Conservation (phyloP, 2,329 filamentous ascomycete species). For the Trichoderma simmonsii region DNA sequence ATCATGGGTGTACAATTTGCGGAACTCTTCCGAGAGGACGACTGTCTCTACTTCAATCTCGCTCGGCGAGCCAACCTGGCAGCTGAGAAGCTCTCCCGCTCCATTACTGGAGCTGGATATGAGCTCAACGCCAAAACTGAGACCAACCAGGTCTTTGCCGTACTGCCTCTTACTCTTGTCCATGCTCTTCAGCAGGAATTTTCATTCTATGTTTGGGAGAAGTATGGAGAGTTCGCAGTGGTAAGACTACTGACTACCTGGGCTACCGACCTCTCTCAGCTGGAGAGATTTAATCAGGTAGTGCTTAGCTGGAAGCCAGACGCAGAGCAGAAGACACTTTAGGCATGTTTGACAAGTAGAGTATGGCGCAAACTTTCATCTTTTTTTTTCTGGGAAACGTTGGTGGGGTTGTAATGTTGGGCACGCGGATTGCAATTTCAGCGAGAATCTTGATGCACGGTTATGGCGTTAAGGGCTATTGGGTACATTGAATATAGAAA, state of each 20-base stretch:
- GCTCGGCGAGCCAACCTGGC: slow-evolving; percentile 44
- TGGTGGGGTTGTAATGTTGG: not conserved
- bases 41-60: slow-evolving; percentile 45
- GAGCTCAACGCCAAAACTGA: slow-evolving; percentile 43
- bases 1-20: slow-evolving; percentile 49
- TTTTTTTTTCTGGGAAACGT: not conserved
- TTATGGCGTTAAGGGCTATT: not conserved
- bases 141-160: slow-evolving; percentile 51
- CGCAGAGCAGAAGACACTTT: not conserved
- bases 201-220: slow-evolving; percentile 48
- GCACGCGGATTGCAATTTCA: not conserved
- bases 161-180: slow-evolving; percentile 39
- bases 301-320: slow-evolving; percentile 26
- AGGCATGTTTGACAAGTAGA: not conserved
- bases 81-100: slow-evolving; percentile 42
- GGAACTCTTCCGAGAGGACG: slow-evolving; percentile 41
- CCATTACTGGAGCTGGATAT: slow-evolving; percentile 43
- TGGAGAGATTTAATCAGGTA: slow-evolving; percentile 37
- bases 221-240: slow-evolving; percentile 37
- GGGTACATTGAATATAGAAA: not conserved
- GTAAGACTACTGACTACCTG: slow-evolving; percentile 49
- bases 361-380: not conserved
- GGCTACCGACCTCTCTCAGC: slow-evolving; percentile 44
- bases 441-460: not conserved
- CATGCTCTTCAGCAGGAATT: slow-evolving; percentile 41